Evolutionary conservation across 2,329 filamentous ascomycete species (phyloP).

Genomic region (Nigrospora osmanthi): DNA sequence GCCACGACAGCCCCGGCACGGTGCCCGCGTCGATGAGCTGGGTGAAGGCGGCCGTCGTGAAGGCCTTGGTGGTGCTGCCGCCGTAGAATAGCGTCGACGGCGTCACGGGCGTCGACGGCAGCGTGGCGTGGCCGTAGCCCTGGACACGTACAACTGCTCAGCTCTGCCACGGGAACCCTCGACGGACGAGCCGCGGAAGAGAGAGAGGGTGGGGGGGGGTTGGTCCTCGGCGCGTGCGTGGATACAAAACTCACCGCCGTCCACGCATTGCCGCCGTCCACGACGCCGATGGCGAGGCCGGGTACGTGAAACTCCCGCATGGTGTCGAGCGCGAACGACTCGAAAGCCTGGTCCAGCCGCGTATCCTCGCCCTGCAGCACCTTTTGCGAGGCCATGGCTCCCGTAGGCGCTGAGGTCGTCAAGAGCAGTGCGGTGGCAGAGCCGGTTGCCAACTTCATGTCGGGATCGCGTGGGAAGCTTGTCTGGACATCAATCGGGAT

Average conservation of each 20-base stretch:
- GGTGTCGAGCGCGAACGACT: slow-evolving; percentile 3
- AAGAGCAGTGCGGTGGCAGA: no score
- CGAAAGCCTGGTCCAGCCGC: slow-evolving; percentile 7
- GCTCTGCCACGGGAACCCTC: no score
- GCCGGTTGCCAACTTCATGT: no score
- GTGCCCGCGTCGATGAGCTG: slow-evolving; percentile 37
- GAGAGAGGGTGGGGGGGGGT: no score
- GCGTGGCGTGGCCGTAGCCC: slow-evolving; percentile 33
- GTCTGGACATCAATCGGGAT: no score
- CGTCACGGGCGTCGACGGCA: slow-evolving; percentile 30
- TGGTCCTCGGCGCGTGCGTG: no score
- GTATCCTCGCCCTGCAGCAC: neutral
- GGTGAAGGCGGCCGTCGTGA: slow-evolving; percentile 40
- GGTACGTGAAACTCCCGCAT: slow-evolving; percentile 37
- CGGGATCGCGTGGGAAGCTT: no score
- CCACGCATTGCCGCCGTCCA: slow-evolving; percentile 34
- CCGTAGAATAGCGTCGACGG: slow-evolving; percentile 42
- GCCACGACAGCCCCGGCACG: slow-evolving; percentile 31
- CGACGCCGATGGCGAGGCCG: slow-evolving; percentile 37
- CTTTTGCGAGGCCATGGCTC: slow-evolving; percentile 2
- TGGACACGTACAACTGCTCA: slow-evolving; percentile 9
- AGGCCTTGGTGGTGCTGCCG: slow-evolving; percentile 47
- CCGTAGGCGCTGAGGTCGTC: no score
- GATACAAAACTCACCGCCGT: slow-evolving; percentile 21
- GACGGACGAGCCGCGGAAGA: no score